Conservation (phyloP, 1,284 basidiomycete species). For the Tilletia indica region DNA sequence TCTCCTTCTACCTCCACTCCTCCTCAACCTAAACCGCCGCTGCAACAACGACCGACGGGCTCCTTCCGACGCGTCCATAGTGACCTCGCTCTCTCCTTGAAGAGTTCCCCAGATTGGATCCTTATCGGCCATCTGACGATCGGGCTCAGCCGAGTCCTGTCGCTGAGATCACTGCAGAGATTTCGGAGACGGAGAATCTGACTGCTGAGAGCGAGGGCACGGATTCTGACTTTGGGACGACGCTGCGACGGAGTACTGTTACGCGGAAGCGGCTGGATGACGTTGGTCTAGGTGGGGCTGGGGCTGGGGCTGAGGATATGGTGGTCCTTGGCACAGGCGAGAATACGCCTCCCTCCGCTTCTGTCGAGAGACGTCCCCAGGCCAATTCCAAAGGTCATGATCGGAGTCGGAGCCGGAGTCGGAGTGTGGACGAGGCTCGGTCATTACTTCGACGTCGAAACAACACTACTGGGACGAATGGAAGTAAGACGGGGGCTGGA, state of each 20-base stretch:
- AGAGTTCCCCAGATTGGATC: slow-evolving; percentile 19
- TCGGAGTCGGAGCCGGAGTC: slow-evolving; percentile 7
- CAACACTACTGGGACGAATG: not conserved
- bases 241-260: not conserved
- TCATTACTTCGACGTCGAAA: not conserved
- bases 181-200: not conserved
- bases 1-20: slow-evolving; percentile 17
- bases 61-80: slow-evolving; percentile 36
- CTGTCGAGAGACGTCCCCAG: too few relatives aligned
- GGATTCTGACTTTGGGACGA: not conserved
- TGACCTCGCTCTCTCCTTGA: slow-evolving; percentile 40
- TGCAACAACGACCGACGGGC: not conserved
- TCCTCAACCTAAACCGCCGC: not conserved
- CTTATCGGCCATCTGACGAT: not conserved
- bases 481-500: not conserved
- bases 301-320: not conserved
- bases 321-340: too few relatives aligned
- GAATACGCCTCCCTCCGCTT: not conserved
- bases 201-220: not conserved
- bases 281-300: not conserved
- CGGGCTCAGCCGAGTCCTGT: slow-evolving; percentile 7
- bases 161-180: not conserved
- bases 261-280: not conserved
- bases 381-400: not conserved
- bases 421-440: not conserved